Conservation (phyloP, 2,329 filamentous ascomycete genomes). For the Colletotrichum incanum region DNA sequence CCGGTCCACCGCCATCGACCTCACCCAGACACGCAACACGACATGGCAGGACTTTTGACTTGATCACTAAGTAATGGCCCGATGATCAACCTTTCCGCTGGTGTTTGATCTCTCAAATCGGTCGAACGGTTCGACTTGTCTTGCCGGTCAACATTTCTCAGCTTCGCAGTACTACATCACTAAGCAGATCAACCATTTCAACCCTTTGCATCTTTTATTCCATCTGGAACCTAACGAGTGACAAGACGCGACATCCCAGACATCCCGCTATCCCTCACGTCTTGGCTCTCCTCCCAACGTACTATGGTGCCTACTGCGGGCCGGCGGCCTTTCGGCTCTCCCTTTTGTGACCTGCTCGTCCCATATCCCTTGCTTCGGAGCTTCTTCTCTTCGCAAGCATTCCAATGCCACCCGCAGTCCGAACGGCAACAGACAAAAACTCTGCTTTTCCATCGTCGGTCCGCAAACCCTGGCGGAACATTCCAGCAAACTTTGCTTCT, state of each 20-base stretch:
- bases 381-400: neutral
- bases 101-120: constrained; percentile 9
- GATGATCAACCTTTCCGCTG: constrained; percentile 1
- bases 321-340: neutral
- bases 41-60: neutral
- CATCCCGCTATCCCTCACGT: constrained; percentile 20
- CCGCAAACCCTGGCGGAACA: constrained; percentile 16
- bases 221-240: constrained; percentile 41
- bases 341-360: constrained; percentile 18
- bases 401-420: constrained; percentile 3
- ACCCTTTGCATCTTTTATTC: constrained; percentile 11
- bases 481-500: constrained; percentile 35
- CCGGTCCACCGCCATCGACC: neutral
- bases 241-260: constrained; percentile 37
- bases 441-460: neutral
- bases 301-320: neutral
- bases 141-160: neutral
- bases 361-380: constrained; percentile 16
- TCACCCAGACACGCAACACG: neutral
- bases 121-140: neutral
- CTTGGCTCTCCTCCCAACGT: constrained; percentile 3
- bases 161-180: neutral
- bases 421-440: neutral
- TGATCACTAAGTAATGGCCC: neutral
- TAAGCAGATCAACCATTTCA: constrained; percentile 1